Conservation (phyloP, 345 rosid genomes). For the Bretschneidera sinensis region DNA sequence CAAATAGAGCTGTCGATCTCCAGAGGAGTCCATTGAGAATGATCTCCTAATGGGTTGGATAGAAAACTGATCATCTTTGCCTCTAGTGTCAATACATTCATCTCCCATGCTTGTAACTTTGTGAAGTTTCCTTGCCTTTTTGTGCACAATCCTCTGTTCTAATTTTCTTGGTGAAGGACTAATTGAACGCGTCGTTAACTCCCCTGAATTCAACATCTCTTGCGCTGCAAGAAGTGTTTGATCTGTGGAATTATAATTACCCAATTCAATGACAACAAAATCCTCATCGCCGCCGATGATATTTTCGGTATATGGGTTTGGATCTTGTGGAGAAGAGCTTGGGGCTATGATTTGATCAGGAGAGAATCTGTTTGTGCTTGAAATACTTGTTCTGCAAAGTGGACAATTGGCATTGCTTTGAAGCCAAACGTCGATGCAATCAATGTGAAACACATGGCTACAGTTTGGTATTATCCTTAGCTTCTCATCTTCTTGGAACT, state of each 20-base stretch:
- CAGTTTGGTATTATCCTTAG: conserved; percentile 69
- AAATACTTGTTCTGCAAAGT: conserved; percentile 73
- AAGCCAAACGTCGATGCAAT: conserved; percentile 93
- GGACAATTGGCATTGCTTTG: conserved; percentile 90
- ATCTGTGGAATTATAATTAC: conserved; percentile 21
- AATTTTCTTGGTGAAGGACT: conserved; percentile 38
- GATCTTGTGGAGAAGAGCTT: conserved; percentile 44
- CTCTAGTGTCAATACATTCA: conserved; percentile 69
- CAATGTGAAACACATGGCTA: conserved; percentile 79
- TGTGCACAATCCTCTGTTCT: conserved; percentile 29
- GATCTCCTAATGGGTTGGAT: conserved; percentile 81
- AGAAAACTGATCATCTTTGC: conserved; percentile 47
- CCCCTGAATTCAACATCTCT: conserved; percentile 41
- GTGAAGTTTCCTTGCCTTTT: conserved; percentile 35
- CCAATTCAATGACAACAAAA: conserved; percentile 69
- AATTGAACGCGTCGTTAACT: conserved; percentile 15
- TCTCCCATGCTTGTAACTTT: conserved; percentile 82
- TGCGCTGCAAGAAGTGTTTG: conserved; percentile 35
- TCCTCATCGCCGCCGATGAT: conserved; percentile 47
- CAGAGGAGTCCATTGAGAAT: conserved; percentile 82
- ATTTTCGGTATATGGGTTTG: conserved; percentile 21
- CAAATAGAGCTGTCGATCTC: conserved; percentile 49
- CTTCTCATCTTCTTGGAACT: conserved; percentile 82
- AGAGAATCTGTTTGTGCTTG: conserved; percentile 30
- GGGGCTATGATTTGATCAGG: conserved; percentile 35